A percentile compares a stretch with the other conserved stretches of the same genome.
Conservation (phyloP, 305 asterid species). For the Plantago lanceolata region DNA sequence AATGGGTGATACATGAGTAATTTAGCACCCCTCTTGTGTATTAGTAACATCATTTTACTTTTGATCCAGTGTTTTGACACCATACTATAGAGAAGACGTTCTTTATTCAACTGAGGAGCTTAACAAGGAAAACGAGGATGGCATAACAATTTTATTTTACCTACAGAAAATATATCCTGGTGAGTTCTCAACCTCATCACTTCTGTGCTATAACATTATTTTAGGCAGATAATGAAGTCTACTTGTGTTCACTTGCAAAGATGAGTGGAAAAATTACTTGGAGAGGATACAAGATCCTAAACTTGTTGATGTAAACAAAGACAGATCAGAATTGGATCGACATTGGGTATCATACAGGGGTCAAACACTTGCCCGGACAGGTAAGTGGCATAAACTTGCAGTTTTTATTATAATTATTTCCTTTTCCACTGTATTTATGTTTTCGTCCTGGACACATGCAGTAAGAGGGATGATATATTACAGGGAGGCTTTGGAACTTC, state of each 20-base stretch:
- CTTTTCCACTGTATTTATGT: slow-evolving; percentile 5
- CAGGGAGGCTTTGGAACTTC: slow-evolving; percentile 89
- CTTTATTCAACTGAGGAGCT: slow-evolving; percentile 89
- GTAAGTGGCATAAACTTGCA: slow-evolving; percentile 43
- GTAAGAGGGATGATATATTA: slow-evolving; percentile 99
- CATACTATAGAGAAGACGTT: slow-evolving; percentile 87
- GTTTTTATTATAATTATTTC: slow-evolving; percentile 6
- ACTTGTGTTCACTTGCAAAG: slow-evolving; percentile 32
- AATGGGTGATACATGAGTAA: background rate
- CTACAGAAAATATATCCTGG: slow-evolving; percentile 97
- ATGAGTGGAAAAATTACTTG: slow-evolving; percentile 85
- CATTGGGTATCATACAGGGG: slow-evolving; percentile 98
- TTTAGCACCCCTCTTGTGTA: background rate
- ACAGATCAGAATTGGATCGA: slow-evolving; percentile 59
- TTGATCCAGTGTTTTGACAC: slow-evolving; percentile 79
- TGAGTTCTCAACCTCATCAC: slow-evolving; percentile 30
- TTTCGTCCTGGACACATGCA: slow-evolving; percentile 34
- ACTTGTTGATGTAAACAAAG: slow-evolving; percentile 37
- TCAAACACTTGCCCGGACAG: slow-evolving; percentile 92
- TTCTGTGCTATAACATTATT: slow-evolving; percentile 17
- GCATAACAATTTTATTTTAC: slow-evolving; percentile 82
- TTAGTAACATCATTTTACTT: background rate
- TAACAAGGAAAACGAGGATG: slow-evolving; percentile 89
- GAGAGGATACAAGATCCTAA: slow-evolving; percentile 68
- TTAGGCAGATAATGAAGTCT: slow-evolving; percentile 18